These are phyloP conservation scores for Huiozyma sinensis DNA, from an alignment of 805 yeast species.

Conservation along the genomic window DNA sequence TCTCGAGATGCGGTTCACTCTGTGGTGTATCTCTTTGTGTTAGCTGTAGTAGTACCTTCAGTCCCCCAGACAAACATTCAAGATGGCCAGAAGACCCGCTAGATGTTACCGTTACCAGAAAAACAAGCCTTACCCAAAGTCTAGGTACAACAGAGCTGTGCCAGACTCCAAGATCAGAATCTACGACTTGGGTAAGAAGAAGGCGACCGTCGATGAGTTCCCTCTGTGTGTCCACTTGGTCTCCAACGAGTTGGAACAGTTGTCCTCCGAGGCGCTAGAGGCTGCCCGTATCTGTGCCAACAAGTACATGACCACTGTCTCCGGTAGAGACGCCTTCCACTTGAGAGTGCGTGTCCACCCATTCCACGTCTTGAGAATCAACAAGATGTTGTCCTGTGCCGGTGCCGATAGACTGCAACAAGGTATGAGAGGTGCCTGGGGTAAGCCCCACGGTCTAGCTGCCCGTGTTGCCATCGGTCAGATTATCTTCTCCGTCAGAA, in stretches of 20 bases:
- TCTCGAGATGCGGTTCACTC: no score
- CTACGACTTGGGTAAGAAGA: slow-evolving; percentile 99
- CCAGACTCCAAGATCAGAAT: slow-evolving; percentile 99
- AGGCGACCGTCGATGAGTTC: slow-evolving; percentile 98
- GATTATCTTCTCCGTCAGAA: slow-evolving; percentile 94
- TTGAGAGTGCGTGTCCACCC: slow-evolving; percentile 99
- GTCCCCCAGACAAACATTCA: slow-evolving; percentile 28
- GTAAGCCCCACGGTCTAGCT: slow-evolving; percentile 99
- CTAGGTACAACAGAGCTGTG: slow-evolving; percentile 99
- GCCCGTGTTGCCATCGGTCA: slow-evolving; percentile 99
- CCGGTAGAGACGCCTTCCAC: slow-evolving; percentile 99
- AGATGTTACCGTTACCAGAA: slow-evolving; percentile 99
- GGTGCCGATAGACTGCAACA: slow-evolving; percentile 99
- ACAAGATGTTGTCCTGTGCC: slow-evolving; percentile 99
- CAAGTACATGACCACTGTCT: slow-evolving; percentile 95
- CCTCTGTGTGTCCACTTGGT: slow-evolving; percentile 99
- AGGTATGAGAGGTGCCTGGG: slow-evolving; percentile 99
- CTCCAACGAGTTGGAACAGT: slow-evolving; percentile 98
- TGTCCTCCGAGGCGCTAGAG: slow-evolving; percentile 98
- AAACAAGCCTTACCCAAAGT: slow-evolving; percentile 99
- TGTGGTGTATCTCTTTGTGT: neutral
- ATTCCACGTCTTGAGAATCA: slow-evolving; percentile 99
- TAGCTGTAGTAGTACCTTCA: neutral
- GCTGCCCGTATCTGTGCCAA: slow-evolving; percentile 99
- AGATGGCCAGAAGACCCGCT: slow-evolving; percentile 99